Conservation (phyloP, 2,329 filamentous ascomycete species). For the Epicoccum sorghinum region DNA sequence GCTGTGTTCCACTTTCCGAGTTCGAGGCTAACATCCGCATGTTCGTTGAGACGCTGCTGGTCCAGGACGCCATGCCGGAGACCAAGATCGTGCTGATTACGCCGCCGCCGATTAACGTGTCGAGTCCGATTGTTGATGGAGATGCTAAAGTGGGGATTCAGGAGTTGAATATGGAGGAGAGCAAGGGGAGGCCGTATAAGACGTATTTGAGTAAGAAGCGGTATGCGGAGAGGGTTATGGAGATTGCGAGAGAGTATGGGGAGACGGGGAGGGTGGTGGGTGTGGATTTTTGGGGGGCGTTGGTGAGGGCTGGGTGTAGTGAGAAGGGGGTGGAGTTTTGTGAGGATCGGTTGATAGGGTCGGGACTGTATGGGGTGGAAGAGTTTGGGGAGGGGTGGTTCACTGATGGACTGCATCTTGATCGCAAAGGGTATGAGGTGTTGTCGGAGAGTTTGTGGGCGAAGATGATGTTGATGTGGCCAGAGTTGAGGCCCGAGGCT, state of each 20-base stretch:
- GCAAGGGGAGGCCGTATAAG: slow-evolving; percentile 29
- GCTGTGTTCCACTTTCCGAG: slow-evolving; percentile 40
- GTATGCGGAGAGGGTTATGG: slow-evolving; percentile 47
- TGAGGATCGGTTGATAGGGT: slow-evolving; percentile 43
- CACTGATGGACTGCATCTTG: slow-evolving; percentile 48
- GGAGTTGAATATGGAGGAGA: slow-evolving; percentile 15
- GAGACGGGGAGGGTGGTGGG: slow-evolving; percentile 42
- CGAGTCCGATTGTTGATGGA: slow-evolving; percentile 1
- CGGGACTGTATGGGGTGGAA: slow-evolving; percentile 39
- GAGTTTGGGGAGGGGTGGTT: slow-evolving; percentile 46
- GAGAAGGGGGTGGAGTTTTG: slow-evolving; percentile 36
- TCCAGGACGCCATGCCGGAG: slow-evolving; percentile 31
- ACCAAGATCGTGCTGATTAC: slow-evolving; percentile 49
- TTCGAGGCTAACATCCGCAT: slow-evolving; percentile 46
- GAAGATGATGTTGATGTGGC: slow-evolving; percentile 36
- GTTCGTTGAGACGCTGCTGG: slow-evolving; percentile 45
- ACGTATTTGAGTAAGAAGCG: slow-evolving; percentile 48
- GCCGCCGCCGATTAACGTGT: slow-evolving; percentile 46
- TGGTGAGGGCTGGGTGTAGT: slow-evolving; percentile 31
- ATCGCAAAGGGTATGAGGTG: slow-evolving; percentile 38
- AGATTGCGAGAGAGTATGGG: slow-evolving; percentile 44
- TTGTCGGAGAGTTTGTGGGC: slow-evolving; percentile 32
- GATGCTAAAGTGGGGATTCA: slow-evolving; percentile 9
- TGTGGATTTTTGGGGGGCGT: slow-evolving; percentile 43
- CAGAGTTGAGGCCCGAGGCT: slow-evolving; percentile 35